Evolutionary conservation across 1,284 basidiomycete species (phyloP), one percentile per base, ranked within the genome.

Genomic region (Takashimella koratensis): DNA sequence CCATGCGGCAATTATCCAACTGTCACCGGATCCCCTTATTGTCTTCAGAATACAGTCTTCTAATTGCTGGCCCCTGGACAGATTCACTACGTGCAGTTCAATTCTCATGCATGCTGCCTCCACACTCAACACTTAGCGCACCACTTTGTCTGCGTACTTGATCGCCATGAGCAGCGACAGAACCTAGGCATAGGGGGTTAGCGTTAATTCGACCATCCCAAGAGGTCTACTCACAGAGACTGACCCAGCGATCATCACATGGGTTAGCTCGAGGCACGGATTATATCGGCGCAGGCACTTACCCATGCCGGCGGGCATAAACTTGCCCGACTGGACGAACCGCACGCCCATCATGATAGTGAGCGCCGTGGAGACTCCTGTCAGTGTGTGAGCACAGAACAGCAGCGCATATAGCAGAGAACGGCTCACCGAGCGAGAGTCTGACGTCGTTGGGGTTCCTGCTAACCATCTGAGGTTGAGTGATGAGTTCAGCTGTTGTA

Each of bases 221-320:
- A n/a, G 30, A 36, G 8, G 16, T 36, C 30, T 8, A 36, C 30
- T 36, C 16, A 36, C 30, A 36, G 30, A 36, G 30, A 36, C 30
- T 36, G 30, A 16, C 16, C 30, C 30, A 8, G 30, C 30, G 10
- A 8, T 36, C 30, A 16, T 36, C 16, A 36, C 8, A 36, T 8
- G 16, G 30, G 8, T 8, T 8, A 36, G 16, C 10, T 36, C 8
- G 30, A 36, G 8, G 30, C 10, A 36, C 30, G 30, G 30, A 16
- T 36, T 8, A 36, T 36, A n/a, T n/a, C n/a, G n/a, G n/a, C 3
- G n/a, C 2, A 20, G 2, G 13, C n/a, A 65, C 70, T 59, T 48
- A 70, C 70, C 62, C 50, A 73, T 49, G 42, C 71, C 71, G 8
- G 71, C 68, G 11, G 71, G 71, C 68, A 71, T 71, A 49, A 73